Evolutionary conservation across 352 stramenopile species (phyloP).

Genomic region (Phytophthora parvispora): DNA sequence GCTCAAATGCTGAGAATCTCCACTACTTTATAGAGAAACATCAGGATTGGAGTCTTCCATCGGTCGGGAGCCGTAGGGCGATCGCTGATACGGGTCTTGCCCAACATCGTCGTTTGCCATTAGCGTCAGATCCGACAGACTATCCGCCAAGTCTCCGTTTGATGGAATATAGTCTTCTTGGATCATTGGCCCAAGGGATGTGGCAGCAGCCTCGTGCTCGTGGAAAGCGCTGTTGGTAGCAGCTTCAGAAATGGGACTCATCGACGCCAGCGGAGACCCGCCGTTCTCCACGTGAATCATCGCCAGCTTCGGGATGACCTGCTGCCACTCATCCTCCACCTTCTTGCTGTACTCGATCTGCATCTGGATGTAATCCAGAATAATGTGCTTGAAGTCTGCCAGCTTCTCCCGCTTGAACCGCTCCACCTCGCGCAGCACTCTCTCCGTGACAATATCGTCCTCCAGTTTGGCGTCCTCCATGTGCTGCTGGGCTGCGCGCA

Average conservation of each 20-base stretch:
- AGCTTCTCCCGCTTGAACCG: conserved; percentile 97
- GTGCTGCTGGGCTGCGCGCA: conserved; percentile 84
- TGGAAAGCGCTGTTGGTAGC: conserved; percentile 24
- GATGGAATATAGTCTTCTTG: conserved; percentile 85
- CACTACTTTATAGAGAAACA: conserved; percentile 44
- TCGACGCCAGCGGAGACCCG: conserved; percentile 38
- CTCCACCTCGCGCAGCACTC: conserved; percentile 97
- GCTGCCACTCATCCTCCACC: conserved; percentile 86
- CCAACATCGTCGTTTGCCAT: conserved; percentile 42
- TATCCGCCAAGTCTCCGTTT: conserved; percentile 56
- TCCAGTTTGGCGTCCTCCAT: conserved; percentile 93
- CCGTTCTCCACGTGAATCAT: conserved; percentile 77
- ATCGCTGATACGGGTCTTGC: conserved; percentile 37
- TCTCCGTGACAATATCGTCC: conserved; percentile 95
- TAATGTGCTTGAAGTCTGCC: conserved; percentile 96
- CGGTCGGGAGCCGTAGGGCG: conserved; percentile 37
- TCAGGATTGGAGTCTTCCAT: conserved; percentile 44
- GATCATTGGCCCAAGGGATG: conserved; percentile 50
- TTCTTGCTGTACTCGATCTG: conserved; percentile 98
- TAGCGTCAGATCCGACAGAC: conserved; percentile 67
- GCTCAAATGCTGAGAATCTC: background rate
- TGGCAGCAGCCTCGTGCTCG: conserved; percentile 11
- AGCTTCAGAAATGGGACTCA: conserved; percentile 47
- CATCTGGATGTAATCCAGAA: conserved; percentile 98
- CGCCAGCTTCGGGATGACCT: conserved; percentile 78